Evolutionary conservation across 1,284 basidiomycete genomes (phyloP), one percentile per base, ranked within the genome.

Genomic region (Cutaneotrichosporon mucoides): DNA sequence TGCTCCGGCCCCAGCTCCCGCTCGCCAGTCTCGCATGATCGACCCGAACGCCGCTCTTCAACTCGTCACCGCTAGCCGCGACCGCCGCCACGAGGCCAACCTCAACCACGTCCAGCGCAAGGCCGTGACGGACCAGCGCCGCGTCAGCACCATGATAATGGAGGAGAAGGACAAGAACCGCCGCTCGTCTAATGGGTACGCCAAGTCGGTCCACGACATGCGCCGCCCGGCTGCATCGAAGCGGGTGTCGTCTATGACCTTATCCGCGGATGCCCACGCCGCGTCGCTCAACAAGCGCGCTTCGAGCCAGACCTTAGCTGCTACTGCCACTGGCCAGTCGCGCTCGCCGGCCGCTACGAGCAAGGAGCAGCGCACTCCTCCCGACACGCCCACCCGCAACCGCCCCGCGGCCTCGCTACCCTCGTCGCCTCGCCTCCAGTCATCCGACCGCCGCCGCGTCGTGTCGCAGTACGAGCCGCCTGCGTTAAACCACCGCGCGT

Each of bases 51-150:
- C 51, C 7, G 68, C 72, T 2, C 63, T 75, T 60, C 66, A 66
- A 4, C 57, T 66, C 38, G 64, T 75, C 8, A 70, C 64, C 3
- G 49, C 54, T n/a, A 70, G 71, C 2, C 59, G 73, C 16, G 73
- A 72, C 47, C 61, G 72, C 36, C 64, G 73, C 16, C 59, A 65
- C 16, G 62, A 66, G 15, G 66, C 65, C 43, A 53, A 55, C 9
- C 40, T 61, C 6, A 72, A 71, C 16, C 67, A 68, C 16, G 60
- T 64, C 13, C 71, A 72, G 45, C 65, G 68, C 46, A 57, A 59
- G 33, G 71, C 68, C 6, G 68, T 52, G 11, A 50, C 53, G 41
- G 63, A 64, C 51, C 48, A 56, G 37, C 55, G 53, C 24, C 59
- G 63, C 43, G 46, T 51, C 40, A 64, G 63, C 48, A 56, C 53